Percentiles rank a stretch among this genome's conserved stretches.
Evolutionary conservation across 1,139 yeast genomes (phyloP).

Genomic region (Pichia sorboxylosa): DNA sequence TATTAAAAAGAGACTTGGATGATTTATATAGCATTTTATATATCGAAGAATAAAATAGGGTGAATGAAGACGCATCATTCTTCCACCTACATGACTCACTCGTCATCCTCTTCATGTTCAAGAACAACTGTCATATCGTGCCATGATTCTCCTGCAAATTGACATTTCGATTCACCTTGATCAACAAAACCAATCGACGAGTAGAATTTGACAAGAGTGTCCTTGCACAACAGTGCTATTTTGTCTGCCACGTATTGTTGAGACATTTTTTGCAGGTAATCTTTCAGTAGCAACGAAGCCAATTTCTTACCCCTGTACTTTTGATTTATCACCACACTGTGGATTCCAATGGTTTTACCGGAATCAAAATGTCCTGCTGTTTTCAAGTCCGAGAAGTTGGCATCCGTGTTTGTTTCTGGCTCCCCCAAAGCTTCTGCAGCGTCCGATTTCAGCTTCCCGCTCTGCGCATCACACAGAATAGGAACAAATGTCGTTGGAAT

Average conservation of each 20-base stretch:
- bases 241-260: constrained; percentile 80
- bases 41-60: background rate
- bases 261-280: constrained; percentile 79
- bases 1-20: background rate
- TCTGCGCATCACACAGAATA: constrained; percentile 4
- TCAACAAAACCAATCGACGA: constrained; percentile 66
- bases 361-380: constrained; percentile 64
- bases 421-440: constrained; percentile 12
- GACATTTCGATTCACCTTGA: constrained; percentile 48
- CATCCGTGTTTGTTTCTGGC: background rate
- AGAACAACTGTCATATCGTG: constrained; percentile 53
- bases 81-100: too few species aligned
- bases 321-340: constrained; percentile 69
- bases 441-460: constrained; percentile 19
- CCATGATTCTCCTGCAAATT: constrained; percentile 55
- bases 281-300: constrained; percentile 75
- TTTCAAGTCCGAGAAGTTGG: background rate
- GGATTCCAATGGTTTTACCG: constrained; percentile 69
- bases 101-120: constrained; percentile 46
- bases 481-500: constrained; percentile 29
- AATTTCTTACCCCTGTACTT: constrained; percentile 71
- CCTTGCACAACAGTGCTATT: constrained; percentile 64
- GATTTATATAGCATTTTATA: background rate
- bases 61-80: background rate
- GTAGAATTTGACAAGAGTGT: constrained; percentile 61